Percentiles rank a stretch among this genome's conserved stretches.
Evolutionary conservation across 768 basidiomycete genomes (phyloP).

Genomic region (Tulasnella sp.): DNA sequence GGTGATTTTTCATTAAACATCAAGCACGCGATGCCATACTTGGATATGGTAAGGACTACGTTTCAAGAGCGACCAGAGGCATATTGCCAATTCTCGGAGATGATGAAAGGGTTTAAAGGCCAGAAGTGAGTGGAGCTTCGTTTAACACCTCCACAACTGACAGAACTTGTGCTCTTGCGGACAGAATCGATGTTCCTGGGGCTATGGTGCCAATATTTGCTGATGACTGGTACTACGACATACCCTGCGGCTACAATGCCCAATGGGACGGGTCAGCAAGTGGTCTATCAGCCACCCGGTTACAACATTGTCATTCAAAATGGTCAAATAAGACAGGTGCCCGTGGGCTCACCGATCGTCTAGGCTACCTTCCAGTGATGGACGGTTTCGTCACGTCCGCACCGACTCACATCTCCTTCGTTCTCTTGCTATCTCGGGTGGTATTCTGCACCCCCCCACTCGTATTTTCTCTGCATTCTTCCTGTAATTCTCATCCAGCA

Average conservation of each 20-base stretch:
- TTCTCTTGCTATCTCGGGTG: neutral
- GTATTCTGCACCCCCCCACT: neutral
- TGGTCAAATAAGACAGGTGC: conserved; percentile 26
- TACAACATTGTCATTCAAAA: conserved; percentile 23
- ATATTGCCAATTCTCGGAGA: no score
- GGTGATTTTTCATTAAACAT: no score
- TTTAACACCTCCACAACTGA: no score
- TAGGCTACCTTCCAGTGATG: neutral
- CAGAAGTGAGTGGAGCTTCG: no score
- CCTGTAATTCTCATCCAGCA: neutral
- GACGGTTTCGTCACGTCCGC: neutral
- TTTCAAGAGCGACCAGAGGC: no score
- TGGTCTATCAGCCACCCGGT: conserved; percentile 23
- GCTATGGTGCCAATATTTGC: no score
- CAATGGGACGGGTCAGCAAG: neutral
- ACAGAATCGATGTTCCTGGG: no score
- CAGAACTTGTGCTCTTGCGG: no score
- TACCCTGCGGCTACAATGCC: neutral
- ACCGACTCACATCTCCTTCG: neutral
- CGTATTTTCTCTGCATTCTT: neutral
- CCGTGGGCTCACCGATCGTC: neutral
- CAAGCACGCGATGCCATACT: no score
- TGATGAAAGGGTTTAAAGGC: no score
- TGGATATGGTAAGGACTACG: no score
- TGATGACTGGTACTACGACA: conserved; percentile 6